Evolutionary conservation across 2,329 filamentous ascomycete genomes (phyloP).

Genomic region (Stachybotrys chartarum): DNA sequence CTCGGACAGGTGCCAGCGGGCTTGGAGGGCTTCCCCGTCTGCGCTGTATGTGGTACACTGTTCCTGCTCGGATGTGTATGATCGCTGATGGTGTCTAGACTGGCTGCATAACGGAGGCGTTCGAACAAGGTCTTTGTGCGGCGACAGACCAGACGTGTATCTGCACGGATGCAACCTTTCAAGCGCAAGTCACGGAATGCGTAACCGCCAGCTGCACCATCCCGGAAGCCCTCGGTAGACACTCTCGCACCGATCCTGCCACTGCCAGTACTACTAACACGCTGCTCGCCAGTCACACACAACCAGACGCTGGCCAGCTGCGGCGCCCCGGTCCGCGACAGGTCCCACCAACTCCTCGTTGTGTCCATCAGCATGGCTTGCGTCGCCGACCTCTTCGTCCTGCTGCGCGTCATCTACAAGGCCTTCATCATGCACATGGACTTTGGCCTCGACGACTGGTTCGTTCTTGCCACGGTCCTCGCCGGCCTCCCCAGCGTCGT

Average conservation of each 20-base stretch:
- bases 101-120: neutral
- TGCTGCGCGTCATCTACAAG: constrained; percentile 27
- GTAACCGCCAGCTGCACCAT: constrained; percentile 6
- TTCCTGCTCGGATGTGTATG: neutral
- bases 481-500: constrained; percentile 18
- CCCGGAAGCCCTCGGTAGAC: constrained; percentile 10
- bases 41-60: neutral
- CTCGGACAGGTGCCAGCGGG: neutral
- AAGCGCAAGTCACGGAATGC: constrained; percentile 1
- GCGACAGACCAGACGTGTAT: neutral
- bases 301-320: constrained; percentile 18
- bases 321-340: constrained; percentile 14
- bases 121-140: neutral
- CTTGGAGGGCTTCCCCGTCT: neutral
- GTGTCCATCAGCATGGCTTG: constrained; percentile 21
- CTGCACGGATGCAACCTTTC: neutral
- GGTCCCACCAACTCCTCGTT: constrained; percentile 21
- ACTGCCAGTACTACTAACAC: neutral
- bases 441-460: constrained; percentile 28
- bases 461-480: constrained; percentile 18
- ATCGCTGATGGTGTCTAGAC: neutral
- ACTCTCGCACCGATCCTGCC: neutral
- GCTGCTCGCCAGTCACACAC: constrained; percentile 8
- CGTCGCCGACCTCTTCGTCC: constrained; percentile 26
- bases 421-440: constrained; percentile 21